Evolutionary conservation across 805 yeast species (phyloP).

Genomic region (Sugiyamaella chiloensis): DNA sequence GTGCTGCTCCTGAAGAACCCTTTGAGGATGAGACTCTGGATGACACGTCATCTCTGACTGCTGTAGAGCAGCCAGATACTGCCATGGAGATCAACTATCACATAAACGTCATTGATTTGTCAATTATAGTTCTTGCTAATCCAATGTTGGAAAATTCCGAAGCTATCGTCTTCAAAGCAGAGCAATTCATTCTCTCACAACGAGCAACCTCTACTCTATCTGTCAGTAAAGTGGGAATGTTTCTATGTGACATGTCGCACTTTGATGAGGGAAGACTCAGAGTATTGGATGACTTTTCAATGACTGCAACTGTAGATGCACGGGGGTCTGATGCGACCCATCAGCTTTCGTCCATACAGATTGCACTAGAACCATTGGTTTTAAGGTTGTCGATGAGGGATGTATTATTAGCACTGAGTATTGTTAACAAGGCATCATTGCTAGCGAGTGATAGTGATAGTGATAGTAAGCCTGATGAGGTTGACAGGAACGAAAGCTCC

Average conservation of each 20-base stretch:
- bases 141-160: constrained; percentile 67
- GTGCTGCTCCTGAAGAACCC: constrained; percentile 18
- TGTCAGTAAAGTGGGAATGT: constrained; percentile 81
- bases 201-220: constrained; percentile 65
- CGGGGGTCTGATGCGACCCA: constrained; percentile 60
- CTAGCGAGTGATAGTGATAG: constrained; percentile 35
- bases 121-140: constrained; percentile 76
- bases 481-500: too few relatives aligned
- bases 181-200: constrained; percentile 67
- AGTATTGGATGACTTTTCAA: constrained; percentile 83
- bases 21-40: constrained; percentile 6
- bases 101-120: constrained; percentile 70
- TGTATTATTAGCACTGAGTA: constrained; percentile 70
- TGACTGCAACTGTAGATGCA: constrained; percentile 68
- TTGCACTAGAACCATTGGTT: constrained; percentile 75
- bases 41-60: constrained; percentile 9
- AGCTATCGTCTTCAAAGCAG: constrained; percentile 86
- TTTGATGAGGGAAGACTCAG: constrained; percentile 62
- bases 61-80: constrained; percentile 14
- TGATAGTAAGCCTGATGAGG: background rate
- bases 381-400: constrained; percentile 84
- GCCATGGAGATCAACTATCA: constrained; percentile 31
- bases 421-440: constrained; percentile 68
- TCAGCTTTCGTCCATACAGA: constrained; percentile 59
- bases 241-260: constrained; percentile 69